Evolutionary conservation across 1,139 yeast species (phyloP).

Genomic region (Diutina scorzettiae): DNA sequence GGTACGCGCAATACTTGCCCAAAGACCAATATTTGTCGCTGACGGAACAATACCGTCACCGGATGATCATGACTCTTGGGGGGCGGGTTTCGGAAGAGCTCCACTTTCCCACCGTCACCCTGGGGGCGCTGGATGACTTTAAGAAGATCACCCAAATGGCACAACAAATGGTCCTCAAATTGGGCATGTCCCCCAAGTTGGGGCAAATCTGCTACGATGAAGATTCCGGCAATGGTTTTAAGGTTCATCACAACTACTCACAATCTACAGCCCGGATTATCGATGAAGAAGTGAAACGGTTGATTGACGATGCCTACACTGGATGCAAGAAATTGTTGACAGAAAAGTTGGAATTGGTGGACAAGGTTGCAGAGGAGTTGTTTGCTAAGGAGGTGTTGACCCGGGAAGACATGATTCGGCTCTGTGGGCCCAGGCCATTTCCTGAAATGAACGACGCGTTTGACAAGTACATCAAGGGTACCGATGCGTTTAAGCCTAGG

Average conservation of each 20-base stretch:
- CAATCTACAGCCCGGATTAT: constrained; percentile 73
- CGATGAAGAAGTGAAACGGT: constrained; percentile 73
- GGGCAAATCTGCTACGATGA: constrained; percentile 61
- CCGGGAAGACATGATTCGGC: constrained; percentile 79
- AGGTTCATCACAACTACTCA: constrained; percentile 80
- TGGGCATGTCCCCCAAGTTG: constrained; percentile 81
- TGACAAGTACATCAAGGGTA: constrained; percentile 60
- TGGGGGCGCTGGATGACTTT: constrained; percentile 95
- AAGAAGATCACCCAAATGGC: constrained; percentile 95
- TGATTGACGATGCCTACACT: constrained; percentile 67
- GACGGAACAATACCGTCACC: constrained; percentile 66
- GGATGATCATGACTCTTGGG: constrained; percentile 95
- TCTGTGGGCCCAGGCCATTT: constrained; percentile 84
- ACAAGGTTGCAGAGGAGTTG: constrained; percentile 75
- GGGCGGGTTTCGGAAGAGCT: constrained; percentile 94
- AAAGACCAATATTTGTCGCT: constrained; percentile 81
- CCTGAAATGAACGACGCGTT: constrained; percentile 87
- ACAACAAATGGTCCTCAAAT: constrained; percentile 77
- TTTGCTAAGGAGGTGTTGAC: constrained; percentile 76
- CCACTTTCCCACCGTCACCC: constrained; percentile 79
- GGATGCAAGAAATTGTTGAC: constrained; percentile 55
- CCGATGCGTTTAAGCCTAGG: constrained; percentile 24
- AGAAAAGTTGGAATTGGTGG: constrained; percentile 67
- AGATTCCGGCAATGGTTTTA: constrained; percentile 9
- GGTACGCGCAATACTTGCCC: constrained; percentile 96